Evolutionary conservation across 345 rosid genomes (phyloP).

Genomic region (Salix purpurea): DNA sequence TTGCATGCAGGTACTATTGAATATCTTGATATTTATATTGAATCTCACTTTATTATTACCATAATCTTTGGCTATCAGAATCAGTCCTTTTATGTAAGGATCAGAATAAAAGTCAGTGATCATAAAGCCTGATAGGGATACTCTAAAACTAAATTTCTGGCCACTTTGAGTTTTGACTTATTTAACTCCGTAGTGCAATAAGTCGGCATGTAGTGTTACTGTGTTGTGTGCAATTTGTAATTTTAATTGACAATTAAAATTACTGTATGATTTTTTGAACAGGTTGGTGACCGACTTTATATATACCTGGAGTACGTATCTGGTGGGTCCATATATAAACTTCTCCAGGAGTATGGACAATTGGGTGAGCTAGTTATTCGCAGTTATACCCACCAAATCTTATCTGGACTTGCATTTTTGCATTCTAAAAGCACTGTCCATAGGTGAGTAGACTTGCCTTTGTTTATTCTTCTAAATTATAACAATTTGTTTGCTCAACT

Average conservation of each 20-base stretch:
- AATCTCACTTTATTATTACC: neutral
- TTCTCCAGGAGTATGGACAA: constrained; percentile 73
- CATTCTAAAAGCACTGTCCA: constrained; percentile 68
- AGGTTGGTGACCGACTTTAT: constrained; percentile 63
- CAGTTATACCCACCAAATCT: constrained; percentile 71
- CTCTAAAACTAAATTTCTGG: neutral
- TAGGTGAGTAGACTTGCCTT: constrained; percentile 35
- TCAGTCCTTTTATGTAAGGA: neutral
- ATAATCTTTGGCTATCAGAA: neutral
- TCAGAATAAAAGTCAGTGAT: neutral
- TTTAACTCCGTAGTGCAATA: neutral
- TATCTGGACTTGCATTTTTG: constrained; percentile 65
- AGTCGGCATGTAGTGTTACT: neutral
- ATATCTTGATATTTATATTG: neutral
- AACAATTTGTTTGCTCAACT: constrained; percentile 20
- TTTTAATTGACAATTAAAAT: neutral
- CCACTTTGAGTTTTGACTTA: no score
- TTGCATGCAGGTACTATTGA: neutral
- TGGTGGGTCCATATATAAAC: constrained; percentile 75
- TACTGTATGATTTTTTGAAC: constrained; percentile 9
- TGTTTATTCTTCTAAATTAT: neutral
- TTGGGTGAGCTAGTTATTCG: constrained; percentile 64
- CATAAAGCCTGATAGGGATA: neutral
- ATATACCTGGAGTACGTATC: constrained; percentile 77
- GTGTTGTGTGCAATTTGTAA: neutral